Evolutionary conservation across 2,329 filamentous ascomycete species (phyloP), one percentile per base, ranked within the genome.

Genomic region (Exophiala phaeomuriformis): DNA sequence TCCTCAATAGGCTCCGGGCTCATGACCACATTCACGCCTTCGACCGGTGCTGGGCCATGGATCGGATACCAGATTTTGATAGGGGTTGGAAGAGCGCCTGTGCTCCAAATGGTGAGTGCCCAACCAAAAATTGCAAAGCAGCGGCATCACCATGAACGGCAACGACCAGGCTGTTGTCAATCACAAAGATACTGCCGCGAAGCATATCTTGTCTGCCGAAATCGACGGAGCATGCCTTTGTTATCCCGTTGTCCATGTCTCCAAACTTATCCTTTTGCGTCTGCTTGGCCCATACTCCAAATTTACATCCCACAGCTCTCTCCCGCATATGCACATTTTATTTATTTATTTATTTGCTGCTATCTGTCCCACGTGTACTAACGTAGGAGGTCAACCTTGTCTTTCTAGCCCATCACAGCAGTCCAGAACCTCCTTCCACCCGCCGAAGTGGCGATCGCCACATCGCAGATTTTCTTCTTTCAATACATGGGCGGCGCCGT

Each of bases 31-130:
- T 61, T 67, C 33, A 43, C 56, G 10, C 46, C 56, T 29, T 46
- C 58, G n/a, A 65, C 53, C 30, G 31, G 55, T n/a, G 28, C 61
- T 6, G 63, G 59, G 33, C 44, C 61, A 5, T 68, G 66, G 66
- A 64, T 67, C 35, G 64, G 65, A 9, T 68, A 67, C 53, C 63
- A 68, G 47, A 62, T 64, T 8, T 48, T 67, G 9, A 48, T 51
- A 8, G 65, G 64, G 4, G 53, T 57, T 5, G 65, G 65, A 8
- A 44, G 59, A 8, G 65, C 64, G 2, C 41, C 62, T 19, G 56
- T 58, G 3, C 41, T 65, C 4, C 64, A 66, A 41, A 55, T 59
- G 44, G 55, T 53, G 10, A 55, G 52, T 27, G 19, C 19, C 19
- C 19, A 19, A 19, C 19, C 19, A 19, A 19, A 19, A 19, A 19